Conservation (phyloP, 257 asterid species). For the Petrea volubilis region DNA sequence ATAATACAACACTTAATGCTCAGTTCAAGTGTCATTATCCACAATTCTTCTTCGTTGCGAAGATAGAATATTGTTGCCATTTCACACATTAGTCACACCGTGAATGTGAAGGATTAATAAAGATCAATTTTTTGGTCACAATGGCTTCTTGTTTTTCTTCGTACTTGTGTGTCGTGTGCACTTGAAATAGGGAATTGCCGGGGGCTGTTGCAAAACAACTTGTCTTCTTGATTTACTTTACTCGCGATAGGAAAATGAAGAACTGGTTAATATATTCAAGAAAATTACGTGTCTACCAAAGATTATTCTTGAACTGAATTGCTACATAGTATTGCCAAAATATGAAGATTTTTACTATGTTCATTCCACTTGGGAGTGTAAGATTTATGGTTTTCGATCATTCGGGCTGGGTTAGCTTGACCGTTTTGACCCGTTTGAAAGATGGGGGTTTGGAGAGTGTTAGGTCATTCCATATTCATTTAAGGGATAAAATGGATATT, state of each 20-base stretch:
- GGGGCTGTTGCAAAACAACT: background rate
- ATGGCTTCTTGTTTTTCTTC: background rate
- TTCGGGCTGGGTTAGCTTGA: no score
- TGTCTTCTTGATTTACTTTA: background rate
- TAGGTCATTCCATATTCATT: no score
- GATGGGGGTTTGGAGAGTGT: no score
- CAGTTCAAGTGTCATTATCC: conserved; percentile 43
- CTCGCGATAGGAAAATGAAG: no score
- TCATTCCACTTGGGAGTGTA: background rate
- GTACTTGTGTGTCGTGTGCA: background rate
- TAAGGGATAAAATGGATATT: no score
- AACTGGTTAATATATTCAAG: no score
- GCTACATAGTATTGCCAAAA: background rate
- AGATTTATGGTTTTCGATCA: no score
- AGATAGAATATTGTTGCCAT: background rate
- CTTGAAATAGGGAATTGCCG: background rate
- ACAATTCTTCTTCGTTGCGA: conserved; percentile 35
- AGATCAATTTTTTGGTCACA: background rate
- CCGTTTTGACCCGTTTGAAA: no score
- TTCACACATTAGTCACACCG: conserved; percentile 16
- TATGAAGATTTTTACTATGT: background rate
- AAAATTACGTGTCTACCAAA: no score
- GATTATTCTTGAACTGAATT: background rate
- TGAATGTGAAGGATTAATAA: background rate
- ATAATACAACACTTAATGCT: conserved; percentile 51